Evolutionary conservation across 768 basidiomycete genomes (phyloP), one percentile per base, ranked within the genome.

Genomic region (Botryobasidium botryosum): DNA sequence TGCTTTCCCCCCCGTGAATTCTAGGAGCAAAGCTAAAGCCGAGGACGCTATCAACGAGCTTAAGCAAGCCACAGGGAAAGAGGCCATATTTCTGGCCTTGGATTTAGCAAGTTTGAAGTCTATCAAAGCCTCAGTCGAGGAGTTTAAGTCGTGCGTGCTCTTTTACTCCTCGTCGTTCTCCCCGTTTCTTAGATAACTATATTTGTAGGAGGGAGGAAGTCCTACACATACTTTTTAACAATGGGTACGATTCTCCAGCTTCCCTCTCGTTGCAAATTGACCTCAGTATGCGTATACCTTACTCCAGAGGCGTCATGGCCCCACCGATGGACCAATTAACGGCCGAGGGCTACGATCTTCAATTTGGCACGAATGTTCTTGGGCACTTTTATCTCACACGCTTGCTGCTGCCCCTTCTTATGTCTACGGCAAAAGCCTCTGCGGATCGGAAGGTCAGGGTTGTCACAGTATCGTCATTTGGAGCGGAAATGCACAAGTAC

Each of bases 31-130:
- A 40, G 57, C 59, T 25, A 77, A 70, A 49, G 62, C 66, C 0
- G 60, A 66, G 3, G 53, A 52, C 3, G 75, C 75, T 0, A 77
- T 80, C 46, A 49, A 60, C 24, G 68, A 72, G 6, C 59, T 83
- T 46, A 65, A 74, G 40, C 47, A 53, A 8, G 51, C 59, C 44
- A 69, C 69, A 5, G 71, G 72, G 3, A 63, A 64, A 35, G 58
- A 67, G n/a, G 66, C 62, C 1, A 35, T 64, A 6, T n/a, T n/a
- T n/a, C n/a, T n/a, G n/a, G 67, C 64, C 47, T 51, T 74, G n/a
- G 68, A 75, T 42, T 54, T 72, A 7, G 59, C 62, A 0, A 64
- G 68, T 53, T 52, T 74, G 31, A 53, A 54, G 23, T 60, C 64
- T 1, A 53, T 74, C 23, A 69, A 66, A 47, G 49, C 44, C 1